phyloP scores from a whole-genome alignment of 2,329 filamentous ascomycete genomes.

The Diaporthe helianthi region DNA sequence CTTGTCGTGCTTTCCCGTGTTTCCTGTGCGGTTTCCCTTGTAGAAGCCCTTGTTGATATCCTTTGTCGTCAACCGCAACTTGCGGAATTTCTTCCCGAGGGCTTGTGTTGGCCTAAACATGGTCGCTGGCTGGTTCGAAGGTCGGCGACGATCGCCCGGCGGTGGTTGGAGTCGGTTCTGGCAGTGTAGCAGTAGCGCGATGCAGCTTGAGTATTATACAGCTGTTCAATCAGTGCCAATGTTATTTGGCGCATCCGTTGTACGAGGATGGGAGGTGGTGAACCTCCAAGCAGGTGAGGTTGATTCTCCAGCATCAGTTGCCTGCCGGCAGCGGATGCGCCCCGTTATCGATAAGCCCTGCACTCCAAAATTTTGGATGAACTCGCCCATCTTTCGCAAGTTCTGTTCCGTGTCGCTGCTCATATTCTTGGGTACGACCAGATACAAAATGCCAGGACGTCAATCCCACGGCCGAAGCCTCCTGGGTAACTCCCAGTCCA shows the following conservation, averaged over 20 bases:
- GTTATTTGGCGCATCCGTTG: neutral
- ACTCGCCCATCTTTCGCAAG: neutral
- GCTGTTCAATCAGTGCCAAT: neutral
- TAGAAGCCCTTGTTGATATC: constrained; percentile 94
- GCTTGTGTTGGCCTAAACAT: constrained; percentile 71
- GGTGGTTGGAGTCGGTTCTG: neutral
- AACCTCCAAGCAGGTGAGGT: neutral
- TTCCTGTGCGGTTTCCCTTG: constrained; percentile 91
- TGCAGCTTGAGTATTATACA: neutral
- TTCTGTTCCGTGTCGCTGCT: neutral
- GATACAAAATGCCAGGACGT: constrained; percentile 58
- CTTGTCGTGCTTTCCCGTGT: constrained; percentile 85
- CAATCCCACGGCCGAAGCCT: constrained; percentile 65
- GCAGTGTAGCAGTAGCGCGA: neutral
- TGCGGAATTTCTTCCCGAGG: constrained; percentile 73
- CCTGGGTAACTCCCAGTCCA: constrained; percentile 42
- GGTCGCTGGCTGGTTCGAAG: constrained; percentile 38
- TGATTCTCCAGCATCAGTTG: constrained; percentile 26
- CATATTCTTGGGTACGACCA: neutral
- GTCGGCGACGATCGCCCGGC: neutral
- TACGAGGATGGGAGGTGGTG: neutral
- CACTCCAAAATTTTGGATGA: constrained; percentile 28
- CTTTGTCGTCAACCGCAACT: constrained; percentile 87
- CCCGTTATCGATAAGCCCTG: constrained; percentile 30
- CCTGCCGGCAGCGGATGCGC: constrained; percentile 5